Conservation (phyloP, 139 green algal genomes). For the Micractinium conductrix region DNA sequence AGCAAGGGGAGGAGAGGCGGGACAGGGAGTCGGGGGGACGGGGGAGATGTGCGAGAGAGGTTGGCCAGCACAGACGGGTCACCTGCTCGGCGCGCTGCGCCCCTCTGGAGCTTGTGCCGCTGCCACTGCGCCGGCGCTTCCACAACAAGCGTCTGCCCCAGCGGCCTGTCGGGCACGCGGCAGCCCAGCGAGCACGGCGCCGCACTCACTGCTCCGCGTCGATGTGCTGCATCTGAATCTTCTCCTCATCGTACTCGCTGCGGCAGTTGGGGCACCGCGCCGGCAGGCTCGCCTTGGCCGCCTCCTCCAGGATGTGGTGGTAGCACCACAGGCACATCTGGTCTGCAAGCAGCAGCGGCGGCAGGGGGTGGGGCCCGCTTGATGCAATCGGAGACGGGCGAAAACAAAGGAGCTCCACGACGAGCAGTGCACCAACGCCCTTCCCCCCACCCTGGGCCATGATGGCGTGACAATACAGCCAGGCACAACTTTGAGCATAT, state of each 20-base stretch:
- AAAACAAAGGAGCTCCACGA: too few species aligned
- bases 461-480: too few species aligned
- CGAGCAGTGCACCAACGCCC: too few species aligned
- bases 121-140: neutral
- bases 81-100: too few species aligned
- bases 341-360: constrained; percentile 21
- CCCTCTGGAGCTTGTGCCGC: too few species aligned
- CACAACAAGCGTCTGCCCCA: neutral
- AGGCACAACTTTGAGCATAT: too few species aligned
- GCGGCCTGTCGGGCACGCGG: neutral
- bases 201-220: constrained; percentile 48
- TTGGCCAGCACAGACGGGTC: too few species aligned
- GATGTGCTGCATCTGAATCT: constrained; percentile 67
- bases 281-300: constrained; percentile 66
- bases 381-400: too few species aligned
- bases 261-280: constrained; percentile 88
- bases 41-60: too few species aligned
- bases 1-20: neutral
- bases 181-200: neutral
- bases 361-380: neutral
- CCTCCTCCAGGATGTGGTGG: constrained; percentile 88
- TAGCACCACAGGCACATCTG: constrained; percentile 84
- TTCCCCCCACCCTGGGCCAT: too few species aligned
- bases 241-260: constrained; percentile 80
- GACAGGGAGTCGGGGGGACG: too few species aligned